Evolutionary conservation across 768 basidiomycete species (phyloP).

Genomic region (Rhizopogon vesiculosus): DNA sequence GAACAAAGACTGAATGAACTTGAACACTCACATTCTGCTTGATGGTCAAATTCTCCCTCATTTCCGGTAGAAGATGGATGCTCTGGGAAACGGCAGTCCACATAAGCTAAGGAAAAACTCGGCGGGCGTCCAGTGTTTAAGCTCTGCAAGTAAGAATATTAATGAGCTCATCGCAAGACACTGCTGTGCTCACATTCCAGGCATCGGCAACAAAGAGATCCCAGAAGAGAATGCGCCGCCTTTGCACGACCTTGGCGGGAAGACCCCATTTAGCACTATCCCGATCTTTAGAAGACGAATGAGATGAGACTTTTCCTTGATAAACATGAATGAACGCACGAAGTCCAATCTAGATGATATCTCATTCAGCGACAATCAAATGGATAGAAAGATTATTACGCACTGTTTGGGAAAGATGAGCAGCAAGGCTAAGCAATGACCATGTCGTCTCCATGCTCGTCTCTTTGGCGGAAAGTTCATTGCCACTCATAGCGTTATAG

Average conservation of each 20-base stretch:
- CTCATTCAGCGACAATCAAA: constrained; percentile 8
- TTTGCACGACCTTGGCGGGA: constrained; percentile 55
- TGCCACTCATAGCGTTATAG: constrained; percentile 67
- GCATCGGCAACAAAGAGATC: constrained; percentile 69
- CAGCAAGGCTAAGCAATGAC: constrained; percentile 60
- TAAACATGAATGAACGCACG: constrained; percentile 41
- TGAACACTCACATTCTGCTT: constrained; percentile 21
- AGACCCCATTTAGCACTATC: constrained; percentile 64
- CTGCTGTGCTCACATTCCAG: constrained; percentile 48
- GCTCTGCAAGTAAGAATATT: constrained; percentile 38
- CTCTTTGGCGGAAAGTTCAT: constrained; percentile 49
- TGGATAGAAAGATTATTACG: constrained; percentile 19
- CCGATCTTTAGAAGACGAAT: constrained; percentile 37
- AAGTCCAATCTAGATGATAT: constrained; percentile 50
- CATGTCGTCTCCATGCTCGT: constrained; percentile 72
- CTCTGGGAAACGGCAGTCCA: constrained; percentile 62
- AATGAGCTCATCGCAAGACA: constrained; percentile 2
- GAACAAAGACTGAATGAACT: neutral
- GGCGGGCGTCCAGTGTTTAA: constrained; percentile 70
- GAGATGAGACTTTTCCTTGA: constrained; percentile 4
- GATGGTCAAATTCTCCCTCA: constrained; percentile 16
- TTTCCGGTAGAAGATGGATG: constrained; percentile 7
- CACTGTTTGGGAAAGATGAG: constrained; percentile 63
- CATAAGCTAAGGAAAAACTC: constrained; percentile 56
- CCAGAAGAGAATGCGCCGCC: constrained; percentile 72